phyloP scores from a whole-genome alignment of 208 protist species.

The Crithidia brevicula region DNA sequence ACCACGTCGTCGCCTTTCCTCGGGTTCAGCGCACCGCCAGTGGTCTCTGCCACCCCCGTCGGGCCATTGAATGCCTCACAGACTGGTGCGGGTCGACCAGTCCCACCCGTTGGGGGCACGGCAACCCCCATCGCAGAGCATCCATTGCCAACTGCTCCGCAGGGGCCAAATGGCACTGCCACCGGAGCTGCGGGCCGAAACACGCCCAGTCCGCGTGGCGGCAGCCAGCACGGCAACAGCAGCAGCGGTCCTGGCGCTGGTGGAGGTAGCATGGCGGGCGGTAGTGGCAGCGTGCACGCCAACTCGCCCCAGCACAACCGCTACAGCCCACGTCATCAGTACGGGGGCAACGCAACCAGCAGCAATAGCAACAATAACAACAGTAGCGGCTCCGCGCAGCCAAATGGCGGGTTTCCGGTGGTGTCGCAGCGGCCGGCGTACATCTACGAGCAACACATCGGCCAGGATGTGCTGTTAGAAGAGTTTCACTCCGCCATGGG shows the following conservation, averaged over 20 bases:
- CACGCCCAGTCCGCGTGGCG: slow-evolving; percentile 23
- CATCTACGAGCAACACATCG: slow-evolving; percentile 72
- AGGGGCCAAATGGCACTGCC: neutral
- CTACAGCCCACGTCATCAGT: slow-evolving; percentile 17
- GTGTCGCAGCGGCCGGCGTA: slow-evolving; percentile 22
- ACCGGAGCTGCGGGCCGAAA: neutral
- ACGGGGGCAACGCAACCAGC: neutral
- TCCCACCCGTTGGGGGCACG: neutral
- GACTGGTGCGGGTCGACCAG: neutral
- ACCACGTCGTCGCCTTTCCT: neutral
- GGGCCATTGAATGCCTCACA: too few relatives aligned
- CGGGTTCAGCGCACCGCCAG: neutral
- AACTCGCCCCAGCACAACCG: slow-evolving; percentile 14
- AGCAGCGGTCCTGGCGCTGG: too few relatives aligned
- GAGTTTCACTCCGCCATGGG: slow-evolving; percentile 52
- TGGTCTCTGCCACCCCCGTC: neutral
- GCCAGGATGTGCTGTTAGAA: slow-evolving; percentile 70
- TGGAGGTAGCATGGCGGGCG: too few relatives aligned
- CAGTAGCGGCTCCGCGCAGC: slow-evolving; percentile 3
- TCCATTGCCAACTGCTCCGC: neutral
- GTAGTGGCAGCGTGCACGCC: slow-evolving; percentile 12
- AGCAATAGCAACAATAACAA: neutral
- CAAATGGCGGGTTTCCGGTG: slow-evolving; percentile 7
- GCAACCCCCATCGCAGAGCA: neutral
- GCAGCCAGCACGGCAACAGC: slow-evolving; percentile 20